Evolutionary conservation across 2,329 filamentous ascomycete genomes (phyloP).

Genomic region (Trichoderma gracile): DNA sequence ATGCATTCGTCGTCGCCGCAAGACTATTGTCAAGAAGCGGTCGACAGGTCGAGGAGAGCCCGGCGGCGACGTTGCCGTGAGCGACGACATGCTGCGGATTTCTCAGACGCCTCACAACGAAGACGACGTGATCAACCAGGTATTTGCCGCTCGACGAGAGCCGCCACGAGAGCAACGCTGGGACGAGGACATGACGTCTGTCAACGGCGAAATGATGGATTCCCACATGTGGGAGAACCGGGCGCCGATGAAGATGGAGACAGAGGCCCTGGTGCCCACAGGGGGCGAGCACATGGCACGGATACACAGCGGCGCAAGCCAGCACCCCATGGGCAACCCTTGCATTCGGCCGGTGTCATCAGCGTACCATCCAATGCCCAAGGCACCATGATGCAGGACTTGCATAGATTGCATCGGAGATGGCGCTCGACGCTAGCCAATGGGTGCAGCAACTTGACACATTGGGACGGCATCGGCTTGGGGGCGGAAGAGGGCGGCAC

Average conservation of each 20-base stretch:
- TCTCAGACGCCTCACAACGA: conserved; percentile 39
- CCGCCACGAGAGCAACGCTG: conserved; percentile 26
- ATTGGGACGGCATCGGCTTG: background rate
- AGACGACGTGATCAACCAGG: conserved; percentile 42
- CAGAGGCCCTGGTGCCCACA: conserved; percentile 29
- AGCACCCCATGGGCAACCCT: background rate
- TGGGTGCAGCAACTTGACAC: too few species aligned
- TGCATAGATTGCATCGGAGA: background rate
- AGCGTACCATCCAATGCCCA: conserved; percentile 14
- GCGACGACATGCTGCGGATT: conserved; percentile 45
- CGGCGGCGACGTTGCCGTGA: conserved; percentile 36
- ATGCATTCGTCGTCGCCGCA: conserved; percentile 44
- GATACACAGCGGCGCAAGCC: conserved; percentile 22
- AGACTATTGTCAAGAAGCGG: conserved; percentile 39
- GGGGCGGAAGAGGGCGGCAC: background rate
- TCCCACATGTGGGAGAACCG: conserved; percentile 36
- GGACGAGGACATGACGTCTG: conserved; percentile 32
- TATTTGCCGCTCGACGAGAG: conserved; percentile 31
- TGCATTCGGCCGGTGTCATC: conserved; percentile 1
- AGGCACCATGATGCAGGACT: conserved; percentile 1
- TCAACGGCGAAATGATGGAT: conserved; percentile 35
- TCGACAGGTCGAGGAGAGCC: conserved; percentile 27
- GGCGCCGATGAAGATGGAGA: conserved; percentile 36
- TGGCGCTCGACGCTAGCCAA: background rate
- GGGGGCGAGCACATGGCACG: conserved; percentile 30